phyloP scores from a whole-genome alignment of 2,329 filamentous ascomycete species.

The Fusarium foetens region DNA sequence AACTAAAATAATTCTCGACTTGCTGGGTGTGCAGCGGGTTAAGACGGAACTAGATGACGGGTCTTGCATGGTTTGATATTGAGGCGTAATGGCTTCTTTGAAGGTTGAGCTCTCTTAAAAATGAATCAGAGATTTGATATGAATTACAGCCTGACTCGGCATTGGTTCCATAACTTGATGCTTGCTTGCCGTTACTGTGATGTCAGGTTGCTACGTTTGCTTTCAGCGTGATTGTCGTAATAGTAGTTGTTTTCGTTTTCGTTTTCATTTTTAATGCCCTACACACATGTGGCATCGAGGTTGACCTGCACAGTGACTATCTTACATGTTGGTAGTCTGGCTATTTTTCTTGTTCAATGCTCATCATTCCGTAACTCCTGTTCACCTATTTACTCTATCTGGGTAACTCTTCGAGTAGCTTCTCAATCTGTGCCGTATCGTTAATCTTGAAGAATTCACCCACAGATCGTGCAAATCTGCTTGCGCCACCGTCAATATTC shows the following conservation, averaged over 20 bases:
- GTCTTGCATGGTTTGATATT: constrained; percentile 50
- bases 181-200: not conserved
- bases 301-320: not conserved
- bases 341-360: not conserved
- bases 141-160: constrained; percentile 42
- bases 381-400: not conserved
- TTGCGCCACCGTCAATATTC: constrained; percentile 69
- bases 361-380: not conserved
- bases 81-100: constrained; percentile 53
- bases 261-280: not conserved
- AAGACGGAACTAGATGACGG: constrained; percentile 41
- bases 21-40: constrained; percentile 54
- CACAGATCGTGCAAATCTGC: constrained; percentile 74
- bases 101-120: constrained; percentile 50
- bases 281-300: not conserved
- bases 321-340: not conserved
- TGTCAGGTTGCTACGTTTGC: not conserved
- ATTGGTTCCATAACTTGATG: constrained; percentile 28
- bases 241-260: not conserved
- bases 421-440: constrained; percentile 71
- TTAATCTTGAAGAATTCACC: constrained; percentile 82
- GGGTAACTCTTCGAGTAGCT: constrained; percentile 58
- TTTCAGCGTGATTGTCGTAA: not conserved
- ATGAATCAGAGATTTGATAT: constrained; percentile 51
- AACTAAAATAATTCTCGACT: constrained; percentile 47